Percentiles rank a stretch among this genome's conserved stretches.
These are phyloP conservation scores for Cladosporium sp. DNA, from an alignment of 2,329 filamentous ascomycete species.

Conservation along the genomic window DNA sequence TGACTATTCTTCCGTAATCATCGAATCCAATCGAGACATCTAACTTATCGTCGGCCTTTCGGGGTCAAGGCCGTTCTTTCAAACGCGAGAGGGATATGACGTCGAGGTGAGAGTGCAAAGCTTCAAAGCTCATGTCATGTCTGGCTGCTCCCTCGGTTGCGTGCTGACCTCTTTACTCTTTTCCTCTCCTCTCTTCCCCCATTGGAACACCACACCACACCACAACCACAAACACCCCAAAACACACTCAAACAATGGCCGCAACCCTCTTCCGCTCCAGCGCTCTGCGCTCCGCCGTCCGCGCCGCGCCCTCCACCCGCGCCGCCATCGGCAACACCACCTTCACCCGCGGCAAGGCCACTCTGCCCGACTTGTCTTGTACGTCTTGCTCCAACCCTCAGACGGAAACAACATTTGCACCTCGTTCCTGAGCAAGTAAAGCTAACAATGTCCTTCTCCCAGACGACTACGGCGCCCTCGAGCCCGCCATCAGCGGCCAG, in stretches of 20 bases:
- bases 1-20: too few species aligned
- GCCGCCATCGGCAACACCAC: conserved; percentile 65
- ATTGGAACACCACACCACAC: background rate
- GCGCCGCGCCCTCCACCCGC: conserved; percentile 56
- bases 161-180: background rate
- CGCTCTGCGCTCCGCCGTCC: conserved; percentile 65
- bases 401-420: too few species aligned
- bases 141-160: background rate
- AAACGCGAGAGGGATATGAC: too few species aligned
- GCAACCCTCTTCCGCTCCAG: conserved; percentile 68
- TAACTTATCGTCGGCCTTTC: too few species aligned
- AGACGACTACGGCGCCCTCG: conserved; percentile 97
- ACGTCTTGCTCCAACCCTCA: background rate
- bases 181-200: background rate
- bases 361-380: conserved; percentile 84
- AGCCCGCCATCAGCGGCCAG: conserved; percentile 74
- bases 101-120: too few species aligned
- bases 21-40: too few species aligned
- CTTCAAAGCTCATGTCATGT: too few species aligned
- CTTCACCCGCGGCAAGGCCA: conserved; percentile 83
- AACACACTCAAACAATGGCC: conserved; percentile 56
- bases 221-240: conserved; percentile 12
- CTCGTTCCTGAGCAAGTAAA: too few species aligned
- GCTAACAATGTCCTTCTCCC: background rate
- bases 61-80: too few species aligned